These are phyloP conservation scores for Tetrahymena borealis DNA, from an alignment of 73 alveolate species.

Conservation along the genomic window DNA sequence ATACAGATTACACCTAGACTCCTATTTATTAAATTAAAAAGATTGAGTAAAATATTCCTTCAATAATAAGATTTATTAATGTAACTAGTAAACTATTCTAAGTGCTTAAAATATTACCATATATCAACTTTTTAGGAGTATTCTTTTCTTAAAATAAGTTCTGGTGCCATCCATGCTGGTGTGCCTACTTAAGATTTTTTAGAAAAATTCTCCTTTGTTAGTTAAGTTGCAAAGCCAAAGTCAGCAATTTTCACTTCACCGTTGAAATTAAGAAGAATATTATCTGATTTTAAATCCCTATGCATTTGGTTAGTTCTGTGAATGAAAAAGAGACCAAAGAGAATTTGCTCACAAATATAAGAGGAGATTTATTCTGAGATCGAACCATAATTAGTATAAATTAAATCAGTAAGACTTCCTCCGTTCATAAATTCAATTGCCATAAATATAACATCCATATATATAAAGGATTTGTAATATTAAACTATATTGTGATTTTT, in stretches of 20 bases:
- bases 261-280: constrained; percentile 47
- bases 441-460: neutral
- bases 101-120: constrained; percentile 5
- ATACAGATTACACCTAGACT: constrained; percentile 9
- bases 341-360: constrained; percentile 33
- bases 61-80: no score
- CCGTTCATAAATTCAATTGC: neutral
- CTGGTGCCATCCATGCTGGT: constrained; percentile 43
- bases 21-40: neutral
- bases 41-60: neutral
- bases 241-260: constrained; percentile 72
- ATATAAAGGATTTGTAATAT: neutral
- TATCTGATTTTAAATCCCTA: constrained; percentile 77
- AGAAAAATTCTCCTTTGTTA: neutral
- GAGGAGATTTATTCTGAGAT: constrained; percentile 29
- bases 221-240: constrained; percentile 81
- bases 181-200: constrained; percentile 1
- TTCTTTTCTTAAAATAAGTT: neutral
- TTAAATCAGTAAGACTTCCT: neutral
- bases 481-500: neutral
- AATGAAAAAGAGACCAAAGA: constrained; percentile 31
- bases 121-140: constrained; percentile 14
- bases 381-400: neutral
- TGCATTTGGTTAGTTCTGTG: constrained; percentile 58
- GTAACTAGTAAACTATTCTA: no score